phyloP scores from a whole-genome alignment of 1,284 basidiomycete species.

The Vanrija sp. region DNA sequence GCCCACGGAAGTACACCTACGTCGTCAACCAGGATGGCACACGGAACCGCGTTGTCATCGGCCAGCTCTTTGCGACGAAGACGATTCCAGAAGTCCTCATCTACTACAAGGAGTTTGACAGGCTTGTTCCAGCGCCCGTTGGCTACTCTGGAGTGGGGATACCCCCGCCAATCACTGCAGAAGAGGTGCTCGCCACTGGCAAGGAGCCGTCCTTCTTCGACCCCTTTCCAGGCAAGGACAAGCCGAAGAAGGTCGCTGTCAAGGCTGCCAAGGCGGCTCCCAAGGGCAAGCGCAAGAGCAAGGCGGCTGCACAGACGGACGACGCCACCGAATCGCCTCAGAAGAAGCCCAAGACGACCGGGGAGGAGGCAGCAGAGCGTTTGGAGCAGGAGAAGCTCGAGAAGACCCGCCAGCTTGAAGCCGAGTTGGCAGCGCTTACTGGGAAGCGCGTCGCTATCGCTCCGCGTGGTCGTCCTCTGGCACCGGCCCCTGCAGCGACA shows the following conservation, averaged over 20 bases:
- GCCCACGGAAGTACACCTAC: conserved; percentile 40
- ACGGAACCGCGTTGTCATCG: conserved; percentile 28
- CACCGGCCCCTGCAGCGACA: too few relatives aligned
- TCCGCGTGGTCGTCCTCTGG: too few relatives aligned
- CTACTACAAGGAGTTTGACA: conserved; percentile 20
- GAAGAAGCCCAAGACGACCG: neutral
- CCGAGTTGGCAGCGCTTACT: too few relatives aligned
- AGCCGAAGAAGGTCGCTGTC: neutral
- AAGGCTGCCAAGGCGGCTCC: neutral
- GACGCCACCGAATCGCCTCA: neutral
- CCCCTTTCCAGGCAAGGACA: conserved; percentile 11
- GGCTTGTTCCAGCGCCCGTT: conserved; percentile 25
- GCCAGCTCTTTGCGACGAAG: conserved; percentile 20
- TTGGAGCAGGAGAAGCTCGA: too few relatives aligned
- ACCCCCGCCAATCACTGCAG: conserved; percentile 22
- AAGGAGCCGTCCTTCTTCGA: conserved; percentile 25
- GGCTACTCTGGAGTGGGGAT: conserved; percentile 31
- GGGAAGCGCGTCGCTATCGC: too few relatives aligned
- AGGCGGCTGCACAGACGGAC: conserved; percentile 1
- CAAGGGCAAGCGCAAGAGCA: conserved; percentile 6
- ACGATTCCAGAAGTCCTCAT: conserved; percentile 31
- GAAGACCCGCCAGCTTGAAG: too few relatives aligned
- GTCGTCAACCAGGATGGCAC: conserved; percentile 36
- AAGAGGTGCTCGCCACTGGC: conserved; percentile 19
- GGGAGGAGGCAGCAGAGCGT: conserved; percentile 5